phyloP scores from a whole-genome alignment of 768 basidiomycete species.

The Panellus pusillus region DNA sequence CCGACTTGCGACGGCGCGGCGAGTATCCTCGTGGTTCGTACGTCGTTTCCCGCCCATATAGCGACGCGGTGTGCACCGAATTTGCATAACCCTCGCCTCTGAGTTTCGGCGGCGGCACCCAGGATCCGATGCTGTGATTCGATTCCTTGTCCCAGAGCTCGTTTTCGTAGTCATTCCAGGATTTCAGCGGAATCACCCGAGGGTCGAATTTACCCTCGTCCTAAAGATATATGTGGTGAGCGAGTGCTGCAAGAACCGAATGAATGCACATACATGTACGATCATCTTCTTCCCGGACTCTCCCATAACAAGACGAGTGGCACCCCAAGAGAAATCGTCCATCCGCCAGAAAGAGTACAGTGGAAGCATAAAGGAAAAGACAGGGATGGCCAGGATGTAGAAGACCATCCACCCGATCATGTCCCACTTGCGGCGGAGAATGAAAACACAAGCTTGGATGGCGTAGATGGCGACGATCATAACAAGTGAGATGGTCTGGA shows the following conservation, averaged over 20 bases:
- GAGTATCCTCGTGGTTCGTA: constrained; percentile 79
- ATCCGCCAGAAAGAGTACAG: constrained; percentile 97
- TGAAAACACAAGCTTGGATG: constrained; percentile 88
- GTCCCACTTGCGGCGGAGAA: constrained; percentile 94
- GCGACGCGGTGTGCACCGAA: constrained; percentile 66
- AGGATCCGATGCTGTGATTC: constrained; percentile 92
- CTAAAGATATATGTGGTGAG: constrained; percentile 36
- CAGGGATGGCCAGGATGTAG: constrained; percentile 92
- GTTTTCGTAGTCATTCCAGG: constrained; percentile 96
- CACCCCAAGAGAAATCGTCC: constrained; percentile 98
- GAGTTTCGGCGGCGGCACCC: constrained; percentile 76
- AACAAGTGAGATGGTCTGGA: constrained; percentile 82
- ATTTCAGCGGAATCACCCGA: constrained; percentile 88
- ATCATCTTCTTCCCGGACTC: constrained; percentile 95
- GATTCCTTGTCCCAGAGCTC: constrained; percentile 98
- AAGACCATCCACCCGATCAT: constrained; percentile 98
- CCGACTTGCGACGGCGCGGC: constrained; percentile 72
- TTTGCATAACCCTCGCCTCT: constrained; percentile 76
- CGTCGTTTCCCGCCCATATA: constrained; percentile 86
- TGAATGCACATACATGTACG: constrained; percentile 68
- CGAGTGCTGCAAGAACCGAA: neutral
- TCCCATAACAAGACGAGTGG: constrained; percentile 88
- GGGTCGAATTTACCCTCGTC: constrained; percentile 99
- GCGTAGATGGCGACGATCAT: constrained; percentile 96
- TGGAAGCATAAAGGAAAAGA: constrained; percentile 91